These are phyloP conservation scores for apple (Malus domestica) DNA, from an alignment of 306 rosid genomes.

Conservation along the genomic window DNA sequence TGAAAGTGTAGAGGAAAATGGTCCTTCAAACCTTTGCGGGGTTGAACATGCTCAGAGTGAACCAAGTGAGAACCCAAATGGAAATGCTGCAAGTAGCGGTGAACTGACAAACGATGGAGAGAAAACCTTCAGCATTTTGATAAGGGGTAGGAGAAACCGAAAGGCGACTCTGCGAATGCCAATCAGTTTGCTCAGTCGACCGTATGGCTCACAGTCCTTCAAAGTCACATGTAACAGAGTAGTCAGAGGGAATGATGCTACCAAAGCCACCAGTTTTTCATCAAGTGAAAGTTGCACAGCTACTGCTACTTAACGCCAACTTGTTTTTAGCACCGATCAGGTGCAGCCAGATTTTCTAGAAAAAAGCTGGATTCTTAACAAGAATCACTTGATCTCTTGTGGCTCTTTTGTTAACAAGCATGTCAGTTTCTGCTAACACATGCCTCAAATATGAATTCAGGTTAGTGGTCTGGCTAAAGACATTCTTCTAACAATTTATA, in stretches of 20 bases:
- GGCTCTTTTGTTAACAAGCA: constrained; percentile 24
- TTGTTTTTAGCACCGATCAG: constrained; percentile 20
- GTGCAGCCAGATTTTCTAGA: constrained; percentile 22
- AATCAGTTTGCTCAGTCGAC: constrained; percentile 81
- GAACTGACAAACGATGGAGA: constrained; percentile 60
- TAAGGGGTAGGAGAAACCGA: constrained; percentile 88
- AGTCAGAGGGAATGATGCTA: constrained; percentile 71
- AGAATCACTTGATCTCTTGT: constrained; percentile 18
- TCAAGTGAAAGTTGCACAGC: constrained; percentile 67
- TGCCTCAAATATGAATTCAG: constrained; percentile 23
- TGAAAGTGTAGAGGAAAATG: constrained; percentile 50
- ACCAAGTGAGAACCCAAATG: constrained; percentile 25
- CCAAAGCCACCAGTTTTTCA: constrained; percentile 52
- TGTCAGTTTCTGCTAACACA: constrained; percentile 17
- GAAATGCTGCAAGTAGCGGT: constrained; percentile 21
- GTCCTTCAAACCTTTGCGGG: constrained; percentile 30
- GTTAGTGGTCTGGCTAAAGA: constrained; percentile 24
- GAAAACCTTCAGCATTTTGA: constrained; percentile 84
- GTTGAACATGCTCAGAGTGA: constrained; percentile 34
- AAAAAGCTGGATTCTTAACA: constrained; percentile 11
- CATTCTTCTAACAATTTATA: neutral
- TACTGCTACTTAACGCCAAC: constrained; percentile 46
- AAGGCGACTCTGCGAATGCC: constrained; percentile 95
- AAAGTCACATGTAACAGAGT: constrained; percentile 76
- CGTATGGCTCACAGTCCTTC: constrained; percentile 90